phyloP scores from a whole-genome alignment of 805 yeast species.

The Hanseniaspora pseudoguilliermondii region DNA sequence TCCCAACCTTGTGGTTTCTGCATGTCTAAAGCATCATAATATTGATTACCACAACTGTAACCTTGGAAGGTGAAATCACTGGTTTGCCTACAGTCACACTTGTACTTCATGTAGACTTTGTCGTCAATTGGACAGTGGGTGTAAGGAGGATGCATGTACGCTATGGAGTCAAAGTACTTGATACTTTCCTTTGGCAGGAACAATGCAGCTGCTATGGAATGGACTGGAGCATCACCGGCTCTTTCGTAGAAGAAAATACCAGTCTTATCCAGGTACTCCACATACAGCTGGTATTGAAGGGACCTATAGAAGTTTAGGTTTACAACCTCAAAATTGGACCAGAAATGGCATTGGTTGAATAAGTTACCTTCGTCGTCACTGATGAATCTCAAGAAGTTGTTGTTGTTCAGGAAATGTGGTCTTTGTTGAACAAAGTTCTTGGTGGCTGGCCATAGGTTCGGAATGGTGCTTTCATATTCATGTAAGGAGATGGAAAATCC shows the following conservation, averaged over 20 bases:
- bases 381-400: constrained; percentile 58
- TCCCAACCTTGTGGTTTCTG: constrained; percentile 56
- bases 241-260: constrained; percentile 83
- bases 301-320: constrained; percentile 60
- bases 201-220: constrained; percentile 65
- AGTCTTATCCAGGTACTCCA: constrained; percentile 50
- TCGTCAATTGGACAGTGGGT: constrained; percentile 64
- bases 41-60: constrained; percentile 57
- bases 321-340: constrained; percentile 79
- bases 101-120: constrained; percentile 40
- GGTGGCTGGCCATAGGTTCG: constrained; percentile 65
- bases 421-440: constrained; percentile 46
- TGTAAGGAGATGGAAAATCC: constrained; percentile 66
- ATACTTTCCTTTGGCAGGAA: constrained; percentile 52
- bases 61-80: constrained; percentile 62
- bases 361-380: constrained; percentile 56
- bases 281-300: constrained; percentile 53
- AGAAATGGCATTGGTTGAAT: constrained; percentile 78
- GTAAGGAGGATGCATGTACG: constrained; percentile 67
- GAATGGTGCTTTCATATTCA: constrained; percentile 58
- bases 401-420: constrained; percentile 46
- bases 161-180: constrained; percentile 68
- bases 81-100: constrained; percentile 62
- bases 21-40: constrained; percentile 38
- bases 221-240: constrained; percentile 90